Evolutionary conservation across 805 yeast genomes (phyloP).

Genomic region (Ogataea saltuana): DNA sequence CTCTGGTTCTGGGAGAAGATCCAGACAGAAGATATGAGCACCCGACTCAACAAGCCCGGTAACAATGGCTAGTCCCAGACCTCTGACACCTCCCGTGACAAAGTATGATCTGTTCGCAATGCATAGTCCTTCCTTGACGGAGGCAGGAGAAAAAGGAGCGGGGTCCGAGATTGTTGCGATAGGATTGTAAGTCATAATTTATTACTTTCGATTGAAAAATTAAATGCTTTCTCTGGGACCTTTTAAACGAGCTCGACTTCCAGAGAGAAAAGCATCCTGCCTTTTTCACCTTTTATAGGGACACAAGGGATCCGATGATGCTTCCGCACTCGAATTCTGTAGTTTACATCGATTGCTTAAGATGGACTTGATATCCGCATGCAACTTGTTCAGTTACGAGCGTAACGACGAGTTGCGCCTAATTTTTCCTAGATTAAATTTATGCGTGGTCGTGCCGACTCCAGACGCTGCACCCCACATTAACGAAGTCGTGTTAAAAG

Average conservation of each 20-base stretch:
- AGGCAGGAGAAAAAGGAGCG: slow-evolving; percentile 18
- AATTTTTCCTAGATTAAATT: not conserved
- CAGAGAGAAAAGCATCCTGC: too few relatives aligned
- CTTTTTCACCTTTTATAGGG: too few relatives aligned
- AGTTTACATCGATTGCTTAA: too few relatives aligned
- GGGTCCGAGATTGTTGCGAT: slow-evolving; percentile 17
- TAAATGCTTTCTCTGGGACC: not conserved
- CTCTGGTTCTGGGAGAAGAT: slow-evolving; percentile 14
- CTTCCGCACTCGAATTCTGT: too few relatives aligned
- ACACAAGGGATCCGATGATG: too few relatives aligned
- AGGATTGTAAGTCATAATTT: slow-evolving; percentile 15
- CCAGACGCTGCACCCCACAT: slow-evolving; percentile 9
- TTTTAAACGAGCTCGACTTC: too few relatives aligned
- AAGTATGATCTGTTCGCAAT: slow-evolving; percentile 17
- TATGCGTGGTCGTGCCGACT: slow-evolving; percentile 2
- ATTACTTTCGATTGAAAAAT: not conserved
- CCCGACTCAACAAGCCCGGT: slow-evolving; percentile 19
- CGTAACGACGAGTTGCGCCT: not conserved
- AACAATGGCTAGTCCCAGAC: slow-evolving; percentile 17
- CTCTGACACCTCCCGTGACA: slow-evolving; percentile 24
- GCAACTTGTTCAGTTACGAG: not conserved
- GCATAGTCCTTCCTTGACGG: slow-evolving; percentile 17
- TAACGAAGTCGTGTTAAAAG: not conserved
- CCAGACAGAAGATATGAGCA: slow-evolving; percentile 18
- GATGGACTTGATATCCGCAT: too few relatives aligned